Percentiles rank a stretch among this genome's conserved stretches.
phyloP scores from a whole-genome alignment of 768 basidiomycete genomes.

The Lentinula sp. region DNA sequence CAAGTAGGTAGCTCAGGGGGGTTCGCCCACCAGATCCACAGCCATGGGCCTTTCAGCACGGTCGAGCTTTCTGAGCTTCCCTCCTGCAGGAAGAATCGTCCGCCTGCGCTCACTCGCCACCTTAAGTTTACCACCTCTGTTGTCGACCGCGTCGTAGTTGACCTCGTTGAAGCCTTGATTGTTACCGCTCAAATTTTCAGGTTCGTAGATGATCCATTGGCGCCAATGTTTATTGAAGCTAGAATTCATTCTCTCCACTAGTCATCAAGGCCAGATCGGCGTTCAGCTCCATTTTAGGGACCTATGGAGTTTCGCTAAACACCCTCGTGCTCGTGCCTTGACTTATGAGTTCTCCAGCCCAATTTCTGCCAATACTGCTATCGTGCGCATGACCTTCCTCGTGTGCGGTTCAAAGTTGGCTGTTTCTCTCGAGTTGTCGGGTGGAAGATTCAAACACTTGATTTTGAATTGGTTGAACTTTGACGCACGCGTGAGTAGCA shows the following conservation, averaged over 20 bases:
- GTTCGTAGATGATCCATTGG: slow-evolving; percentile 18
- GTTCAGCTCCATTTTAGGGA: slow-evolving; percentile 49
- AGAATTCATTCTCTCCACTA: slow-evolving; percentile 5
- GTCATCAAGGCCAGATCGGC: slow-evolving; percentile 33
- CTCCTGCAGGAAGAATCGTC: slow-evolving; percentile 37
- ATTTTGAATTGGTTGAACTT: slow-evolving; percentile 46
- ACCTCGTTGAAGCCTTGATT: slow-evolving; percentile 38
- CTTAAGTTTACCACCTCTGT: slow-evolving; percentile 36
- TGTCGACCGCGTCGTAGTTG: slow-evolving; percentile 39
- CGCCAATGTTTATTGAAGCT: not conserved
- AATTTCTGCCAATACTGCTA: slow-evolving; percentile 19
- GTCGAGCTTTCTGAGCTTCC: slow-evolving; percentile 44
- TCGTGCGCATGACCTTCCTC: slow-evolving; percentile 27
- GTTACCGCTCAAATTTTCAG: slow-evolving; percentile 35
- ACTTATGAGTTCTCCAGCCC: slow-evolving; percentile 37
- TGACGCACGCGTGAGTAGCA: slow-evolving; percentile 33
- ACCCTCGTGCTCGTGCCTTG: slow-evolving; percentile 34
- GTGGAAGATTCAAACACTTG: slow-evolving; percentile 36
- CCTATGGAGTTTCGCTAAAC: slow-evolving; percentile 50
- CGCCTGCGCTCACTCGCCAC: slow-evolving; percentile 38
- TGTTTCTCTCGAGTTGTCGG: slow-evolving; percentile 34
- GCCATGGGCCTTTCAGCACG: slow-evolving; percentile 32
- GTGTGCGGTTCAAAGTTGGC: slow-evolving; percentile 40
- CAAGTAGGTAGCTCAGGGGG: slow-evolving; percentile 37
- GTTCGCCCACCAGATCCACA: slow-evolving; percentile 37